phyloP scores from a whole-genome alignment of 1,139 yeast species.

The Lodderomyces oxycetoniae region DNA sequence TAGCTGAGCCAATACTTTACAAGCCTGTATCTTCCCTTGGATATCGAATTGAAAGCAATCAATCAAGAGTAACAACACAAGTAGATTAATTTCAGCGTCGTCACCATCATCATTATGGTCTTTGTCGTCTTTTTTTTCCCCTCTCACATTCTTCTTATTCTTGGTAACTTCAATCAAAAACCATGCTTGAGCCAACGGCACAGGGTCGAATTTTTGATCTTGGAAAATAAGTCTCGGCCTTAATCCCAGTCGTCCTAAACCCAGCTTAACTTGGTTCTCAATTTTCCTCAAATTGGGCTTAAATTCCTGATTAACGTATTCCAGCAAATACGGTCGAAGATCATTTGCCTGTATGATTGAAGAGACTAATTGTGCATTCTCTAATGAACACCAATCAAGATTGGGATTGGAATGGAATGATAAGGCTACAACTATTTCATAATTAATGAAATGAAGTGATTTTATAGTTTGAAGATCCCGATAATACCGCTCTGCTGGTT shows the following conservation, averaged over 20 bases:
- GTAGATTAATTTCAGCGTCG: slow-evolving; percentile 33
- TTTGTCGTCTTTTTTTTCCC: too few species aligned
- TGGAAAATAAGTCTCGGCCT: slow-evolving; percentile 17
- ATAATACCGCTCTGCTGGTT: not conserved
- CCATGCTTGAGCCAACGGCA: slow-evolving; percentile 25
- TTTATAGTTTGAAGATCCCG: not conserved
- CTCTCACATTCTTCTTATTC: too few species aligned
- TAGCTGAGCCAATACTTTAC: slow-evolving; percentile 19
- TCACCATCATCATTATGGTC: too few species aligned
- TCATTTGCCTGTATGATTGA: slow-evolving; percentile 8
- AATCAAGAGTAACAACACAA: slow-evolving; percentile 45
- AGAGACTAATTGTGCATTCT: slow-evolving; percentile 16
- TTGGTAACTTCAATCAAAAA: slow-evolving; percentile 19
- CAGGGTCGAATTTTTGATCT: slow-evolving; percentile 13
- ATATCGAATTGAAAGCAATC: slow-evolving; percentile 50
- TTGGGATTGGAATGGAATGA: slow-evolving; percentile 24
- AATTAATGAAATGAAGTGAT: not conserved
- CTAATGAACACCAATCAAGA: slow-evolving; percentile 26
- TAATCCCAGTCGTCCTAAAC: slow-evolving; percentile 8
- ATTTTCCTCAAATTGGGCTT: slow-evolving; percentile 5
- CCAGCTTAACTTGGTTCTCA: slow-evolving; percentile 9
- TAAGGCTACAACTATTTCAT: slow-evolving; percentile 3
- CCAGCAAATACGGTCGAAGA: slow-evolving; percentile 7
- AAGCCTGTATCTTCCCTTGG: slow-evolving; percentile 40
- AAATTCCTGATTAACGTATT: slow-evolving; percentile 9